Percentiles rank a stretch among this genome's conserved stretches.
These are phyloP conservation scores for Schizopora paradoxa DNA, from an alignment of 1,284 basidiomycete genomes.

Conservation along the genomic window DNA sequence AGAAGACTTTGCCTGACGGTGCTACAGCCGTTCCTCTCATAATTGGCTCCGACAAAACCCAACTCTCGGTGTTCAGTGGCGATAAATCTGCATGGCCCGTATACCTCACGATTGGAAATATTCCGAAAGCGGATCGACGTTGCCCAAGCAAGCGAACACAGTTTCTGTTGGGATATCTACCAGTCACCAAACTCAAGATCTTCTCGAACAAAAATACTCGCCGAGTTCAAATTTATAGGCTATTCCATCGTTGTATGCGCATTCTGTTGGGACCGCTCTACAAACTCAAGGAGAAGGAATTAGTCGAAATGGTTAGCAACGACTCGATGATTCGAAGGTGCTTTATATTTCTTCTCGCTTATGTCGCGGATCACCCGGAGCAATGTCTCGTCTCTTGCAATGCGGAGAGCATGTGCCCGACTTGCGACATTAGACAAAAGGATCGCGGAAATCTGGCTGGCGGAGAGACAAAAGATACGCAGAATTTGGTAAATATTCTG, in stretches of 20 bases:
- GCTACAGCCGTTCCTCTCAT: constrained; percentile 16
- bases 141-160: constrained; percentile 20
- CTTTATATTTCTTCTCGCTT: constrained; percentile 22
- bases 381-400: constrained; percentile 20
- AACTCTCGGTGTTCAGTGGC: constrained; percentile 18
- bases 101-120: constrained; percentile 21
- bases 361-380: constrained; percentile 26
- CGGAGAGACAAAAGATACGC: constrained; percentile 2
- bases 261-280: constrained; percentile 18
- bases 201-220: neutral
- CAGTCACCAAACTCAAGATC: constrained; percentile 16
- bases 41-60: constrained; percentile 20
- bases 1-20: neutral
- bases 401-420: constrained; percentile 10
- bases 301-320: constrained; percentile 19
- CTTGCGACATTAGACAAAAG: constrained; percentile 10
- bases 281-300: constrained; percentile 18
- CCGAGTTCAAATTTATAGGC: neutral
- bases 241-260: constrained; percentile 24
- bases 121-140: constrained; percentile 16
- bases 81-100: constrained; percentile 18
- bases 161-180: constrained; percentile 24
- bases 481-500: too few species aligned
- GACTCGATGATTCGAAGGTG: constrained; percentile 17
- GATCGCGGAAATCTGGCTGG: neutral